These are phyloP conservation scores for Arthrobotrys pseudoclavata DNA, from an alignment of 2,329 filamentous ascomycete genomes.

Conservation along the genomic window DNA sequence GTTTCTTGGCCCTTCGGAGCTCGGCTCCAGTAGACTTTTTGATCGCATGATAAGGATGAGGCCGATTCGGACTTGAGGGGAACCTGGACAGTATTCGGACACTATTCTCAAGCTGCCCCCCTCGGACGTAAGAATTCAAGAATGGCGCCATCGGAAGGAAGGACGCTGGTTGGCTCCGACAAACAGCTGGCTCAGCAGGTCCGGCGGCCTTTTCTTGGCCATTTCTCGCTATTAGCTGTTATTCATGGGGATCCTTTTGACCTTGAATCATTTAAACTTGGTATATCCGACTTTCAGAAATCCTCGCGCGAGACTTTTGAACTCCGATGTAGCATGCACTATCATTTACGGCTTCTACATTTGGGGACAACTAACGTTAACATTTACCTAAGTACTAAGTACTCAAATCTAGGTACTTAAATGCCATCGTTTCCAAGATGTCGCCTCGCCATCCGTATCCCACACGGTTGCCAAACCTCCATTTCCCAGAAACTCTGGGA, in stretches of 20 bases:
- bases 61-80: slow-evolving; percentile 40
- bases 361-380: neutral
- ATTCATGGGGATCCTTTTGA: neutral
- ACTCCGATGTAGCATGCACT: slow-evolving; percentile 25
- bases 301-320: slow-evolving; percentile 8
- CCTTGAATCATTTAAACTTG: slow-evolving; percentile 5
- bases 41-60: slow-evolving; percentile 44
- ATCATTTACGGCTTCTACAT: neutral
- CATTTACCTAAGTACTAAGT: slow-evolving; percentile 2
- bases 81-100: neutral
- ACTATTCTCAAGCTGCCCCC: slow-evolving; percentile 28
- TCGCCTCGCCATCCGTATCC: slow-evolving; percentile 27
- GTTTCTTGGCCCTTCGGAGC: slow-evolving; percentile 45
- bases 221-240: neutral
- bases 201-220: slow-evolving; percentile 7
- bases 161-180: slow-evolving; percentile 12
- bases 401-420: neutral
- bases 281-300: slow-evolving; percentile 16
- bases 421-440: slow-evolving; percentile 31
- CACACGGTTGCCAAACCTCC: slow-evolving; percentile 16
- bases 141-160: slow-evolving; percentile 14
- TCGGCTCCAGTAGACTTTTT: slow-evolving; percentile 38
- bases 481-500: neutral
- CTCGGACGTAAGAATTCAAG: slow-evolving; percentile 17
- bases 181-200: neutral